Evolutionary conservation across 306 rosid species (phyloP).

Genomic region (Datisca glomerata): DNA sequence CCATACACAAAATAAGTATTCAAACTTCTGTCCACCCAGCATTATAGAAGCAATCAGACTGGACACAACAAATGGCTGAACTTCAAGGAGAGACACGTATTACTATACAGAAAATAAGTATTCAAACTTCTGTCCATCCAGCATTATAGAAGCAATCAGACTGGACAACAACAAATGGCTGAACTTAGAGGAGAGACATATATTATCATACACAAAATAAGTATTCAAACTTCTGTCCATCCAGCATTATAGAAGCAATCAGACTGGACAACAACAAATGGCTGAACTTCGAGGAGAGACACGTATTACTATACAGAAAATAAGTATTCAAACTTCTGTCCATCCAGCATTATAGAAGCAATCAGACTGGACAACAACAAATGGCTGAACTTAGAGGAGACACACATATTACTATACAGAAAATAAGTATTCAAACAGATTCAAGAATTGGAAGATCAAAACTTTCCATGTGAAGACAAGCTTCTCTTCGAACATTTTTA

Average conservation of each 20-base stretch:
- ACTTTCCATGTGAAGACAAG: too few species aligned
- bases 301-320: constrained; percentile 1
- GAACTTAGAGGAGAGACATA: neutral
- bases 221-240: constrained; percentile 99
- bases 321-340: too few species aligned
- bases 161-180: constrained; percentile 35
- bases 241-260: constrained; percentile 97
- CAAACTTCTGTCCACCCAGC: constrained; percentile 99
- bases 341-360: constrained; percentile 96
- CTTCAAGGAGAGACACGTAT: neutral
- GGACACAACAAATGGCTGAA: constrained; percentile 20
- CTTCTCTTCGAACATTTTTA: too few species aligned
- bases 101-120: constrained; percentile 4
- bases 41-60: constrained; percentile 94
- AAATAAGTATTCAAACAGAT: too few species aligned
- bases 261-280: constrained; percentile 50
- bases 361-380: constrained; percentile 63
- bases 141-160: constrained; percentile 95
- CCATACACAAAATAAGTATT: constrained; percentile 3
- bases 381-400: neutral
- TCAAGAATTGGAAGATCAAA: too few species aligned
- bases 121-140: constrained; percentile 98
- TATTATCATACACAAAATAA: constrained; percentile 2
- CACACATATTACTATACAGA: neutral
- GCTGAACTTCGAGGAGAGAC: neutral